phyloP scores from a whole-genome alignment of 805 yeast genomes.

The Isabelozyma pseudorhagii region DNA sequence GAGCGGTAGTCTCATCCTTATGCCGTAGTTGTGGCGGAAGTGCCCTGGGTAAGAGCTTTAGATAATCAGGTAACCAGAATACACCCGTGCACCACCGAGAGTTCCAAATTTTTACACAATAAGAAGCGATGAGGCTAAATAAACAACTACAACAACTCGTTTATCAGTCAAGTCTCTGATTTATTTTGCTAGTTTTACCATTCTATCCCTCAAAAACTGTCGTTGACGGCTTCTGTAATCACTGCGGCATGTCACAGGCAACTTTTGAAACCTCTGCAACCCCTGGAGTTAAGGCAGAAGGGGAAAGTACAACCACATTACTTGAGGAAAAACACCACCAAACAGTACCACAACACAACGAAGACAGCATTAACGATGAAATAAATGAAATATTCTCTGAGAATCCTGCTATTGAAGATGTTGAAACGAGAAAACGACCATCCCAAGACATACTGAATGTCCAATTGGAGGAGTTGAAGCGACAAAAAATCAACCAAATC shows the following conservation, averaged over 20 bases:
- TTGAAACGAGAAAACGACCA: neutral
- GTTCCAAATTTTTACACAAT: slow-evolving; percentile 1
- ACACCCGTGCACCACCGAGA: neutral
- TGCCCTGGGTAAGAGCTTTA: no score
- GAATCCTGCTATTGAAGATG: slow-evolving; percentile 6
- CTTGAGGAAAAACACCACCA: neutral
- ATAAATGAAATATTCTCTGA: slow-evolving; percentile 17
- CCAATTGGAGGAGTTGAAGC: neutral
- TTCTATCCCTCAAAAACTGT: no score
- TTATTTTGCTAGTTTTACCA: no score
- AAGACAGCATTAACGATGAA: slow-evolving; percentile 6
- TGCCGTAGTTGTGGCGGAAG: no score
- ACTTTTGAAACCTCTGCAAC: neutral
- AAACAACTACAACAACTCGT: neutral
- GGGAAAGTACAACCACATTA: neutral
- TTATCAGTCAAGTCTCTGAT: no score
- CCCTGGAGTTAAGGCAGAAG: neutral
- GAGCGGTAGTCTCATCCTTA: no score
- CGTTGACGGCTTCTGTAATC: no score
- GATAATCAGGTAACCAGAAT: no score
- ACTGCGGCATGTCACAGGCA: neutral
- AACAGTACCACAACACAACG: neutral
- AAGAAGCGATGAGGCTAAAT: neutral
- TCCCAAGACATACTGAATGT: neutral
- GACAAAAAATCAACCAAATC: neutral